A percentile compares a stretch with the other conserved stretches of the same genome.
Evolutionary conservation across 1,284 basidiomycete genomes (phyloP).

Genomic region (Leccinum pseudoinsigne): DNA sequence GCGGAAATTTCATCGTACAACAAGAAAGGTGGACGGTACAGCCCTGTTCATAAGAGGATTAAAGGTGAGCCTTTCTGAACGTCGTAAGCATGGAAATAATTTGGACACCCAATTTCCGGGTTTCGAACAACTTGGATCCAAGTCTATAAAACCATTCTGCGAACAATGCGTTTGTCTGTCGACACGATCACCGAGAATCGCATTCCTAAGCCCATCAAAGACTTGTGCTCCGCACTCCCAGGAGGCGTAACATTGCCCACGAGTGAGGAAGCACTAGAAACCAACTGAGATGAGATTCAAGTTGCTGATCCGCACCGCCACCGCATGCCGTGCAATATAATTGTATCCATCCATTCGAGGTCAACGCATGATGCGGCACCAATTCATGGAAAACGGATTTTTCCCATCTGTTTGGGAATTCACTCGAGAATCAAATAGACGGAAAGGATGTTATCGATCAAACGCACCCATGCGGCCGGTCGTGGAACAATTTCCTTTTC

Average conservation of each 20-base stretch:
- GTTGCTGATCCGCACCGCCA: slow-evolving; percentile 36
- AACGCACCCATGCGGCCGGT: slow-evolving; percentile 9
- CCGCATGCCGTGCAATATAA: slow-evolving; percentile 49
- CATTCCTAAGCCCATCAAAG: slow-evolving; percentile 38
- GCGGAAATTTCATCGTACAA: slow-evolving; percentile 33
- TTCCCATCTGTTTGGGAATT: slow-evolving; percentile 34
- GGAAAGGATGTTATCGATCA: slow-evolving; percentile 8
- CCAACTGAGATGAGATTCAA: slow-evolving; percentile 29
- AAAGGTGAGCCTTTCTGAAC: slow-evolving; percentile 8
- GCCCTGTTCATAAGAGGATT: slow-evolving; percentile 15
- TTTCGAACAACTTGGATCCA: slow-evolving; percentile 23
- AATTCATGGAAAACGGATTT: slow-evolving; percentile 39
- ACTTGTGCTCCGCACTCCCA: slow-evolving; percentile 56
- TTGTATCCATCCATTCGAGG: slow-evolving; percentile 40
- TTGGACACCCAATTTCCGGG: slow-evolving; percentile 33
- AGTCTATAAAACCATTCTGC: slow-evolving; percentile 21
- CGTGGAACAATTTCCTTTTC: slow-evolving; percentile 13
- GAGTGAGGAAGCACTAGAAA: slow-evolving; percentile 44
- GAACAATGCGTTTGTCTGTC: slow-evolving; percentile 7
- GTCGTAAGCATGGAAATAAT: slow-evolving; percentile 18
- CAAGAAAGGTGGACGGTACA: slow-evolving; percentile 31
- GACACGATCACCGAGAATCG: slow-evolving; percentile 23
- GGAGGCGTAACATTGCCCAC: slow-evolving; percentile 53
- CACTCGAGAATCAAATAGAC: neutral
- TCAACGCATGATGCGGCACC: slow-evolving; percentile 47